Conservation (phyloP, 371 early-diverging fungal species). For the Cokeromyces recurvatus region DNA sequence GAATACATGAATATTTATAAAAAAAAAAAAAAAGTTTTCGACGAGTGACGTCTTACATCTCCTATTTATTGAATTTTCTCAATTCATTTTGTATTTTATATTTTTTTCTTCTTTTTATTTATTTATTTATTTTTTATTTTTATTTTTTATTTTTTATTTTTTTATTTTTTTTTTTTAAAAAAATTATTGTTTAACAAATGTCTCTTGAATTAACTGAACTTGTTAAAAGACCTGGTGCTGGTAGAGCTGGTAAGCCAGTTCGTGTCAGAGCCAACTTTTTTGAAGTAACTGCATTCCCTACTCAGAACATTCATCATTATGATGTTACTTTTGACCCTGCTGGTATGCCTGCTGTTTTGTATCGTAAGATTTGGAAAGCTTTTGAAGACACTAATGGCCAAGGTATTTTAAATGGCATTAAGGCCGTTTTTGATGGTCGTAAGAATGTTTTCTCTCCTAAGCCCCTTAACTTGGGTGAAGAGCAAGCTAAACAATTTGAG, state of each 20-base stretch:
- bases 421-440: conserved; percentile 50
- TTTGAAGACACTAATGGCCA: conserved; percentile 33
- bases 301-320: conserved; percentile 40
- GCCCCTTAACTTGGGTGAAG: conserved; percentile 35
- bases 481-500: conserved; percentile 36
- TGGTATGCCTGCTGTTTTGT: conserved; percentile 35
- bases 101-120: conserved; percentile 6
- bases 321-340: conserved; percentile 36
- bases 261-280: conserved; percentile 39
- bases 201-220: conserved; percentile 33
- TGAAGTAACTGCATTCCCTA: conserved; percentile 40
- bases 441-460: conserved; percentile 45
- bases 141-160: conserved; percentile 4
- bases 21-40: too few relatives aligned
- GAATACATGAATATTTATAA: too few relatives aligned
- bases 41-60: too few relatives aligned
- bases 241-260: conserved; percentile 25
- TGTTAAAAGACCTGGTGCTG: conserved; percentile 28
- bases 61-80: too few relatives aligned
- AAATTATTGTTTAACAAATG: conserved; percentile 4
- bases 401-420: conserved; percentile 27
- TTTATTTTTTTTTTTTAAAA: conserved; percentile 1
- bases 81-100: too few relatives aligned
- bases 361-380: conserved; percentile 42
- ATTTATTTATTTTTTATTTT: conserved; percentile 4